Base-by-base conservation (phyloP, 2,329 filamentous ascomycete species). In the Rhynchosporium secalis region DNA sequence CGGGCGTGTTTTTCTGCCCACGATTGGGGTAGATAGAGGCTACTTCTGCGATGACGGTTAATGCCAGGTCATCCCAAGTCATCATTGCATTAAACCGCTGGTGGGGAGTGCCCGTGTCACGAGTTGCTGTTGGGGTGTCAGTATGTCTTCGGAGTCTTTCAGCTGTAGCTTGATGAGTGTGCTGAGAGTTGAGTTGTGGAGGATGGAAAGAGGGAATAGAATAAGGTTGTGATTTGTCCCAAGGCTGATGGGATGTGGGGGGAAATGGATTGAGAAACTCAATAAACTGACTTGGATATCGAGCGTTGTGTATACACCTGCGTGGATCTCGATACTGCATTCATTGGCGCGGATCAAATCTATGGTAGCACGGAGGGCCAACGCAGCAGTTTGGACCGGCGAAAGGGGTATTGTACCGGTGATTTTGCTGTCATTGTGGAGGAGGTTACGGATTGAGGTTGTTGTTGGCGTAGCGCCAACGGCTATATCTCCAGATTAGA, bases 401-500 rank as follows among this genome's bases (percentile, higher is more conserved):
- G 66, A 60, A 61, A 78, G 59, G 65, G 70, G 61, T 40, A 29
- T n/a, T 5, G 9, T 36, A 36, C 9, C 33, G 33, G 33, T 10
- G 1, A 5, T 36, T 5, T 36, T 10, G 52, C n/a, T 20, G 4
- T 45, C 43, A 9, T 58, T 46, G 47, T 69, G 48, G 0, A 80
- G 70, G 4, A 86, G 76, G 68, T 89, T 86, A 70, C 90, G 85
- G 31, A 88, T 79, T 9, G 86, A 81, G 0, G 86, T 86, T 1
- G 87, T 85, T 0, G 90, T 92, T 0, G 91, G 91, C 20, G 90
- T 91, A 0, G 91, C 90, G 5, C 91, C 91, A 0, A 92, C 86
- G 0, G 87, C 57, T 59, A 36, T 26, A 13, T 9, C 20, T 20
- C 20, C 20, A 33, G 12, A 6, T 13, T 33, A 41, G 29, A 52